phyloP scores from a whole-genome alignment of 371 early-diverging fungal species.

The Circinella minor region DNA sequence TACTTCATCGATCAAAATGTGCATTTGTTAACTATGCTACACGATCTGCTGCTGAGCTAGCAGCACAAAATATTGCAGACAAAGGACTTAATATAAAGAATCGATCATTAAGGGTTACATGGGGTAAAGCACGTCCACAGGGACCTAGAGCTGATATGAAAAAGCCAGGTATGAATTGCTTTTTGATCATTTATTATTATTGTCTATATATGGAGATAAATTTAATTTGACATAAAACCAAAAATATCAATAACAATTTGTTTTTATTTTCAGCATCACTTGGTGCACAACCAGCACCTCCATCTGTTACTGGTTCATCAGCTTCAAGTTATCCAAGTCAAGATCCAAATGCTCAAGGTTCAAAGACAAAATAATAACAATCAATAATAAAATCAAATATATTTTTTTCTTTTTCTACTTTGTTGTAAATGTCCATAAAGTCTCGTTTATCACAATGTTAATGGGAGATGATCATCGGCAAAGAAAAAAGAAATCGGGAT shows the following conservation, averaged over 20 bases:
- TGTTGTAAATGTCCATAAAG: too few species aligned
- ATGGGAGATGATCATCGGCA: too few species aligned
- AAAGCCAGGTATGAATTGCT: slow-evolving; percentile 18
- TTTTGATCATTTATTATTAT: too few species aligned
- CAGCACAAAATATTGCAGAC: slow-evolving; percentile 62
- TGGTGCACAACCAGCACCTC: slow-evolving; percentile 42
- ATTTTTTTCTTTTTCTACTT: too few species aligned
- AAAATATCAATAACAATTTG: too few species aligned
- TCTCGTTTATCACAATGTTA: too few species aligned
- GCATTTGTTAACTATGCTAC: slow-evolving; percentile 91
- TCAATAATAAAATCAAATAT: background rate
- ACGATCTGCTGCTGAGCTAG: slow-evolving; percentile 78
- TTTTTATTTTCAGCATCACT: too few species aligned
- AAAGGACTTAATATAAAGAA: slow-evolving; percentile 57
- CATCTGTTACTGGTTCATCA: slow-evolving; percentile 30
- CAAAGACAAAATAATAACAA: slow-evolving; percentile 12
- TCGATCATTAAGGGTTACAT: slow-evolving; percentile 56
- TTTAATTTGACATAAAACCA: too few species aligned
- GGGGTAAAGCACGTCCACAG: slow-evolving; percentile 68
- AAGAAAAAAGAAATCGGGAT: too few species aligned
- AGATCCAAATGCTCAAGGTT: slow-evolving; percentile 52
- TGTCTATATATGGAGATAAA: too few species aligned
- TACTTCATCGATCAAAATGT: slow-evolving; percentile 77
- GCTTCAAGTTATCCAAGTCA: slow-evolving; percentile 51
- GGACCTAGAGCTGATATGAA: slow-evolving; percentile 51